Evolutionary conservation across 352 stramenopile species (phyloP).

Genomic region (Elongisporangium prolatum): DNA sequence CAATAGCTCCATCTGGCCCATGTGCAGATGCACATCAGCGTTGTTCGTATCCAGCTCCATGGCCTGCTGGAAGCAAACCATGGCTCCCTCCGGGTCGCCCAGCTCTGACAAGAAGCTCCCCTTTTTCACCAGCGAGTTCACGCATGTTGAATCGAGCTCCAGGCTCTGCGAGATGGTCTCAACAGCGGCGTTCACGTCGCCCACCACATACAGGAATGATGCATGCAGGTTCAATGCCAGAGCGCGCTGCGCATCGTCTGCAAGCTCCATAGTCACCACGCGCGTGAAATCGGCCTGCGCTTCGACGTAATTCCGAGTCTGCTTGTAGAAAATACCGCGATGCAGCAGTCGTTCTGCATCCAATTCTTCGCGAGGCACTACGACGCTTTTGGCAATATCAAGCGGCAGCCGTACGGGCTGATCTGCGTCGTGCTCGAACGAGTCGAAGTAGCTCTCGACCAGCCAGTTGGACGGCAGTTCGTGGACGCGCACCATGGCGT

Average conservation of each 20-base stretch:
- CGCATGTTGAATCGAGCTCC: conserved; percentile 36
- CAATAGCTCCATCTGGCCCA: conserved; percentile 79
- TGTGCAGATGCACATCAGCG: conserved; percentile 73
- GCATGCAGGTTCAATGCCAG: conserved; percentile 73
- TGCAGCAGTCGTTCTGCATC: conserved; percentile 48
- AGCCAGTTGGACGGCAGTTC: conserved; percentile 76
- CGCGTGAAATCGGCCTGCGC: conserved; percentile 44
- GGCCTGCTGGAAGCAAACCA: conserved; percentile 55
- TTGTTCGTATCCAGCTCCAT: conserved; percentile 70
- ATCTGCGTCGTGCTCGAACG: conserved; percentile 77
- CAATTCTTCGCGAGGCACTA: conserved; percentile 29
- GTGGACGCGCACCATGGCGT: conserved; percentile 62
- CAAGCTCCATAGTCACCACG: conserved; percentile 33
- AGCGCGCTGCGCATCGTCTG: conserved; percentile 31
- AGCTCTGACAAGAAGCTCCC: conserved; percentile 75
- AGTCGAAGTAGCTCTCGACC: conserved; percentile 83
- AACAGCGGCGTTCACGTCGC: conserved; percentile 69
- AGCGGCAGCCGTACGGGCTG: conserved; percentile 46
- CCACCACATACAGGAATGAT: conserved; percentile 76
- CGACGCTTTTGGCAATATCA: conserved; percentile 56
- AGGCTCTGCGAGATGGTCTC: conserved; percentile 60
- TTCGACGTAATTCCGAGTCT: conserved; percentile 39
- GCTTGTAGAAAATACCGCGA: conserved; percentile 67
- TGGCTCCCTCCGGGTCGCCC: conserved; percentile 57
- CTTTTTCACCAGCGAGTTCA: conserved; percentile 80